phyloP scores from a whole-genome alignment of 2,329 filamentous ascomycete species.

The Colletotrichum sp. region DNA sequence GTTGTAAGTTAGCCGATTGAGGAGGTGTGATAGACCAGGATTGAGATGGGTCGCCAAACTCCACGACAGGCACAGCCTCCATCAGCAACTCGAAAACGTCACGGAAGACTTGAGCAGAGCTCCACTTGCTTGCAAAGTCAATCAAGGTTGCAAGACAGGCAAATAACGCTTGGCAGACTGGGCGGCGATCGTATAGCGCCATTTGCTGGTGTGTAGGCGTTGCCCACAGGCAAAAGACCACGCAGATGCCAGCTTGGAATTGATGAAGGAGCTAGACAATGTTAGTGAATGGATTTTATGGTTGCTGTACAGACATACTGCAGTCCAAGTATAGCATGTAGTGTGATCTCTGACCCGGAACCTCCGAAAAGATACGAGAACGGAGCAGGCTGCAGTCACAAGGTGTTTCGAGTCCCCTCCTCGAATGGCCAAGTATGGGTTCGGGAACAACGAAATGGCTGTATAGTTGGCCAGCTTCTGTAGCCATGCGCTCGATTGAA shows the following conservation, averaged over 20 bases:
- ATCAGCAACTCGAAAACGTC: background rate
- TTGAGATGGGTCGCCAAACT: background rate
- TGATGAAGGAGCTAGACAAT: background rate
- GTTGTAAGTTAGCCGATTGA: background rate
- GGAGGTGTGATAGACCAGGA: background rate
- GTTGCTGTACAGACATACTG: background rate
- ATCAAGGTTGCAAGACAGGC: background rate
- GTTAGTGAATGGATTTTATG: background rate
- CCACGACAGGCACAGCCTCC: background rate
- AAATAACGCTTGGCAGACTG: background rate
- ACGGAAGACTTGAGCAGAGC: background rate
- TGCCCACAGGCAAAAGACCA: background rate
- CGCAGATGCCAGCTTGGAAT: background rate
- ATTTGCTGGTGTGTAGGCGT: background rate
- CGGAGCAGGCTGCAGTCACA: background rate
- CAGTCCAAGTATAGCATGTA: background rate
- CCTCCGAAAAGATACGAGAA: background rate
- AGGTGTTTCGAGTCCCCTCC: background rate
- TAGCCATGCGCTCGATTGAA: background rate
- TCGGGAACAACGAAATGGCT: background rate
- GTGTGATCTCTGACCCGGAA: background rate
- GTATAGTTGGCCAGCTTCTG: background rate
- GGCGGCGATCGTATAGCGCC: background rate
- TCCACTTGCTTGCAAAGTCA: background rate
- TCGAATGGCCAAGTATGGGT: background rate